A percentile compares a stretch with the other conserved stretches of the same genome.
phyloP scores from a whole-genome alignment of 2,329 filamentous ascomycete genomes.

The Verticillium zaregamsianum region DNA sequence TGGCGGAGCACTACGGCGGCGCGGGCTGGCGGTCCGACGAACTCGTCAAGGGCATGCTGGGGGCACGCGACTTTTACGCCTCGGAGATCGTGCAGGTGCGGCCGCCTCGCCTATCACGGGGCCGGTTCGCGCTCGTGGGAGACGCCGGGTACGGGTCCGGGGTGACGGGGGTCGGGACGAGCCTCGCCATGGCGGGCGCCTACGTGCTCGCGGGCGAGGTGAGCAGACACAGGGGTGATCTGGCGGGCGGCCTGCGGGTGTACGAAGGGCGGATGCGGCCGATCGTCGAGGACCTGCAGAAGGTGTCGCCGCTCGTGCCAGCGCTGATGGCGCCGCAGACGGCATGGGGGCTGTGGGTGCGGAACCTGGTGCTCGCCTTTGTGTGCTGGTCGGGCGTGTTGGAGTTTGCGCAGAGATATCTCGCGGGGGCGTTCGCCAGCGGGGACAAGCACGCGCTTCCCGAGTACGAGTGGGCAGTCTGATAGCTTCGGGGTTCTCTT shows the following conservation, averaged over 20 bases:
- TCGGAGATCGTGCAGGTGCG: conserved; percentile 39
- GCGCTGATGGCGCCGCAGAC: conserved; percentile 21
- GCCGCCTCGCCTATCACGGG: conserved; percentile 28
- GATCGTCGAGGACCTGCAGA: conserved; percentile 33
- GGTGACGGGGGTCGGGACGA: conserved; percentile 44
- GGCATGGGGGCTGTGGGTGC: conserved; percentile 18
- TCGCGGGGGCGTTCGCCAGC: neutral
- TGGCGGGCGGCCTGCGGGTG: conserved; percentile 23
- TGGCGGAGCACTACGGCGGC: conserved; percentile 23
- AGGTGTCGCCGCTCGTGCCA: conserved; percentile 21
- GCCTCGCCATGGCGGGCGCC: conserved; percentile 38
- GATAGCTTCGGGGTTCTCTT: no score
- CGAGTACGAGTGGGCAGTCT: neutral
- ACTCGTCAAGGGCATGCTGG: conserved; percentile 28
- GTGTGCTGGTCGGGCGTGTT: conserved; percentile 3
- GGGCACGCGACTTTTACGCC: conserved; percentile 40
- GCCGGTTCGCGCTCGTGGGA: conserved; percentile 43
- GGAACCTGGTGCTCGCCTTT: conserved; percentile 11
- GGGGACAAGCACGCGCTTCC: neutral
- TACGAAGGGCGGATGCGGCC: conserved; percentile 38
- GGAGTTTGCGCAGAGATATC: neutral
- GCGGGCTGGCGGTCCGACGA: conserved; percentile 37
- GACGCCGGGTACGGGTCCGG: conserved; percentile 45
- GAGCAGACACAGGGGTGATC: conserved; percentile 14
- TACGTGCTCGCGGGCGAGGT: conserved; percentile 48